These are phyloP conservation scores for Microcyclospora tardicrescens DNA, from an alignment of 2,329 filamentous ascomycete species.

Conservation along the genomic window DNA sequence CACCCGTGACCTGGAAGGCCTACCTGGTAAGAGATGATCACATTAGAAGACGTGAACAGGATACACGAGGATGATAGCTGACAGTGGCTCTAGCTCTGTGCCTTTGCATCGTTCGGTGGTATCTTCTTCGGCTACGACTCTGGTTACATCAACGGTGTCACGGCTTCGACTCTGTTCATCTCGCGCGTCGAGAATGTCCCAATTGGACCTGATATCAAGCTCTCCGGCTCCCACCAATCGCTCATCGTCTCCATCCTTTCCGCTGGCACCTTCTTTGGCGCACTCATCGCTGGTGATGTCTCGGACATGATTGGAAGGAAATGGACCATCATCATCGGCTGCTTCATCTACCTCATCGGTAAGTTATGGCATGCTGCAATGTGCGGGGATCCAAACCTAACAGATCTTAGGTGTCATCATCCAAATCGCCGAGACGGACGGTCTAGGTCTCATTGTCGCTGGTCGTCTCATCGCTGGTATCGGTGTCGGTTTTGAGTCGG, in stretches of 20 bases:
- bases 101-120: constrained; percentile 38
- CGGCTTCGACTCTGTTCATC: constrained; percentile 38
- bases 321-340: constrained; percentile 58
- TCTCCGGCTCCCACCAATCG: constrained; percentile 31
- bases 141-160: constrained; percentile 52
- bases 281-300: constrained; percentile 63
- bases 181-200: constrained; percentile 33
- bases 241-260: constrained; percentile 68
- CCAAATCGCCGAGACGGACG: constrained; percentile 45
- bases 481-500: constrained; percentile 69
- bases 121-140: constrained; percentile 73
- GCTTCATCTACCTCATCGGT: constrained; percentile 51
- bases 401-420: constrained; percentile 39
- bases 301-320: constrained; percentile 64
- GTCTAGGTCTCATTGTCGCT: constrained; percentile 51
- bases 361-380: constrained; percentile 4
- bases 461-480: constrained; percentile 65
- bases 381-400: background rate
- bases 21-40: constrained; percentile 9
- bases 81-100: constrained; percentile 22
- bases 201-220: constrained; percentile 15
- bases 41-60: too few relatives aligned
- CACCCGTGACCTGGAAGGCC: constrained; percentile 34
- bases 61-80: too few relatives aligned
- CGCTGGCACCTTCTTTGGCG: constrained; percentile 57